Base-by-base conservation (phyloP, 441 rosid genomes). In the Gossypium aridum region DNA sequence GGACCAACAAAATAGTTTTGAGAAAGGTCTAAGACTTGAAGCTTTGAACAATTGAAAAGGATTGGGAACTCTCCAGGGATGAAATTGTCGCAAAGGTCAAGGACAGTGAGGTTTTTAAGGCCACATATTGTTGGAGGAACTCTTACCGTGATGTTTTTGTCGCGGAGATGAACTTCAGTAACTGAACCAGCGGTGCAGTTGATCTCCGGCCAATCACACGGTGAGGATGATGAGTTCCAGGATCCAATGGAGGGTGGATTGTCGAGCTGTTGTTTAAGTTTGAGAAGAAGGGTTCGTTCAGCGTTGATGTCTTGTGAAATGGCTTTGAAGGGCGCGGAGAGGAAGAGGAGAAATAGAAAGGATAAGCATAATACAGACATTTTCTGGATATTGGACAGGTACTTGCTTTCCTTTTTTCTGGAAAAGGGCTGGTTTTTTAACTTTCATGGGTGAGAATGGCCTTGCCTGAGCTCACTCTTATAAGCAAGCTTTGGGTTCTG, bases 31-130 rank as follows among this genome's bases (percentile, higher is more conserved):
- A 95, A 76, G 1, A 14, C 0, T 39, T 83, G 76, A 3, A 95
- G 91, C 75, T 83, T 87, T 3, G 85, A 77, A 74, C 99, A 95
- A n/a, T 76, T 83, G 80, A 87, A 89, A 3, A 95, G 80, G 13
- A 76, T 43, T 3, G 98, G 98, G 55, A 93, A 93, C 53, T 75
- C 85, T 0, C 93, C 89, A 3, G 92, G 79, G 34, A 95, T 89
- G 59, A 0, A 70, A 65, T 91, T 95, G 4, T 0, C 17, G 8
- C 86, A 51, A 73, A 95, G 80, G 75, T 81, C 20, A 1, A 92
- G 87, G 0, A 0, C 0, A 3, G 78, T 59, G 7, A 95, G 87
- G 75, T 85, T 87, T 59, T 84, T 83, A 65, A 95, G 90, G 79
- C 86, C 78, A 60, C 99, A 92, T 5, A 95, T 83, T 5, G 80